These are phyloP conservation scores for Lolium perenne DNA, from an alignment of 176 grass and related monocot genomes.

Conservation along the genomic window DNA sequence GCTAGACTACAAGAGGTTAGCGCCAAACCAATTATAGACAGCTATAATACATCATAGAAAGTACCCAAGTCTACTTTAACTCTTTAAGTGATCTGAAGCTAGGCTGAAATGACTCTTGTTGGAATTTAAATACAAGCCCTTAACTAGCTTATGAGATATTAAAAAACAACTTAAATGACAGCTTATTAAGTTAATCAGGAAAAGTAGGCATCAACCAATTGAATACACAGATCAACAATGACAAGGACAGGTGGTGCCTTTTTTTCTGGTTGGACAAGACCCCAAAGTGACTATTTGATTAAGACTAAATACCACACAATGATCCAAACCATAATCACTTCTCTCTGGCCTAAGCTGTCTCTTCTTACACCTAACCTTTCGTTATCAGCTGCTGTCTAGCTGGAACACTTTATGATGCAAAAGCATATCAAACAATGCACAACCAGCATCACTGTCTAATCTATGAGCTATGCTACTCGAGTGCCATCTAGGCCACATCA, in stretches of 20 bases:
- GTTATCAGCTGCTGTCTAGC: background rate
- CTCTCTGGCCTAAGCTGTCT: constrained; percentile 3
- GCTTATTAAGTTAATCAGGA: background rate
- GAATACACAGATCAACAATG: constrained; percentile 32
- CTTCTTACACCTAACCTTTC: constrained; percentile 10
- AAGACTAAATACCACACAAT: constrained; percentile 16
- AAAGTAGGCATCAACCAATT: background rate
- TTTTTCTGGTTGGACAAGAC: constrained; percentile 15
- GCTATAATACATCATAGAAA: too few species aligned
- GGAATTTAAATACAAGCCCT: background rate
- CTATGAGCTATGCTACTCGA: background rate
- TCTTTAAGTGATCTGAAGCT: background rate
- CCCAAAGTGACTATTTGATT: background rate
- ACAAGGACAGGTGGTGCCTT: constrained; percentile 24
- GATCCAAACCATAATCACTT: background rate
- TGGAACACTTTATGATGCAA: constrained; percentile 16
- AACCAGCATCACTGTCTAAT: background rate
- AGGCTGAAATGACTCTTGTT: background rate
- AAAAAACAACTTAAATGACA: background rate
- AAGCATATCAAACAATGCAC: constrained; percentile 17
- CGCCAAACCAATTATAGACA: background rate
- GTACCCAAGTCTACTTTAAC: too few species aligned
- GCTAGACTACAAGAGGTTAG: background rate
- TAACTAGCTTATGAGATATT: background rate
- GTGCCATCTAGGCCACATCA: constrained; percentile 10